Evolutionary conservation across 805 yeast genomes (phyloP).

Genomic region (Kluyveromyces wickerhamii): DNA sequence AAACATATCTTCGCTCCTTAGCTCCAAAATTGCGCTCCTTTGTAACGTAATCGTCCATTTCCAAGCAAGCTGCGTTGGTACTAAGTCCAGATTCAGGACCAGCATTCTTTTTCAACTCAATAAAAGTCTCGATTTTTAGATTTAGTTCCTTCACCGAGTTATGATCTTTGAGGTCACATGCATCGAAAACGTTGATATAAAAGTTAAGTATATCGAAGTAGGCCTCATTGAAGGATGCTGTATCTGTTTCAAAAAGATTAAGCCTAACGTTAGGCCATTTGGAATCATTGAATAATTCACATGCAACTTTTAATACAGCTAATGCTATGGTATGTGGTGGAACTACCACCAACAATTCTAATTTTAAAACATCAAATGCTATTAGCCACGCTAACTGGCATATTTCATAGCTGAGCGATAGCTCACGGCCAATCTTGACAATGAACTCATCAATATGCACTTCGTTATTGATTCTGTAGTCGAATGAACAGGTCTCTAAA

Average conservation of each 20-base stretch:
- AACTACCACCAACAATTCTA: slow-evolving; percentile 57
- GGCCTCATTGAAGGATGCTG: slow-evolving; percentile 36
- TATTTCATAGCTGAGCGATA: slow-evolving; percentile 37
- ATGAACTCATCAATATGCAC: slow-evolving; percentile 55
- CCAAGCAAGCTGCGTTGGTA: slow-evolving; percentile 25
- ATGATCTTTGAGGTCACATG: slow-evolving; percentile 38
- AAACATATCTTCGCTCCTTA: slow-evolving; percentile 48
- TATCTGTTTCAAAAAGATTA: slow-evolving; percentile 26
- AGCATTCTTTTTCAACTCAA: slow-evolving; percentile 39
- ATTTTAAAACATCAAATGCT: slow-evolving; percentile 61
- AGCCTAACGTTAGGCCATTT: slow-evolving; percentile 16
- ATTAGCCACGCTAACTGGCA: slow-evolving; percentile 65
- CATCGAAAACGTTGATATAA: slow-evolving; percentile 49
- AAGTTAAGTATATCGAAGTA: slow-evolving; percentile 51
- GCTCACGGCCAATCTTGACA: slow-evolving; percentile 49
- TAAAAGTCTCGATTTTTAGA: slow-evolving; percentile 33
- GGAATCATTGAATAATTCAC: slow-evolving; percentile 34
- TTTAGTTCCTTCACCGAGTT: slow-evolving; percentile 5
- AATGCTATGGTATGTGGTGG: slow-evolving; percentile 75
- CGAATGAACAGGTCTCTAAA: slow-evolving; percentile 72
- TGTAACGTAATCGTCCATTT: slow-evolving; percentile 40
- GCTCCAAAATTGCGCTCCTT: slow-evolving; percentile 28
- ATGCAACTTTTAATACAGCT: slow-evolving; percentile 55
- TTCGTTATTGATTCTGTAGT: slow-evolving; percentile 51
- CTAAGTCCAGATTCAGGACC: slow-evolving; percentile 30